Base-by-base conservation (phyloP, 257 asterid genomes). In the Solanum boliviense region DNA sequence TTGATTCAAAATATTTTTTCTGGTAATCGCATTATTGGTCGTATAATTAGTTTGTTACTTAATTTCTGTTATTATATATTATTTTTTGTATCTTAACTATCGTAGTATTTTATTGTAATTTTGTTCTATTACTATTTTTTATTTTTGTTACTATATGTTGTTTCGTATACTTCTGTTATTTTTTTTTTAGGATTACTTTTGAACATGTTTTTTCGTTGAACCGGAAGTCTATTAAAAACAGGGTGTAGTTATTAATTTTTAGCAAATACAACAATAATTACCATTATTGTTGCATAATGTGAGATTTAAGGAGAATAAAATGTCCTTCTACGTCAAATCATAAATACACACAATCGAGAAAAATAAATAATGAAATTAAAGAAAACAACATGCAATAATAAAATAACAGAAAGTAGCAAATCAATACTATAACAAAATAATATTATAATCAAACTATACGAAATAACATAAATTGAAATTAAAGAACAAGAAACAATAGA, bases 141-240 rank as follows among this genome's bases (percentile, higher is more conserved):
- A 1, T 56, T 56, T 56, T 56, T 7, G 5, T 56, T 20, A 18
- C 4, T 1, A 56, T 56, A 0, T 56, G 11, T 56, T 56, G 0
- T 18, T 56, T 56, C 0, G 25, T 20, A 11, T 20, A 56, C 25
- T 56, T 56, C 0, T 56, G 5, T 20, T 56, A 6, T 0, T 1
- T 18, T 6, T 52, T 52, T 56, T 56, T 56, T 20, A 56, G 1
- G 12, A 0, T 20, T 20, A 3, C 0, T 58, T 56, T 1, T 56
- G 9, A 7, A 56, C 0, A 56, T 20, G 2, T 18, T 56, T 56
- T 46, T 56, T 20, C 9, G 0, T 56, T 56, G 5, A 56, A 18
- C 0, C 2, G n/a, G 0, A 56, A 2, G 2, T 56, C n/a, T 58
- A 58, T 20, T 0, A 58, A 0, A 58, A 58, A 58, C 12, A 20